Evolutionary conservation across 2,329 filamentous ascomycete genomes (phyloP).

Genomic region (Hypocreales sp.): DNA sequence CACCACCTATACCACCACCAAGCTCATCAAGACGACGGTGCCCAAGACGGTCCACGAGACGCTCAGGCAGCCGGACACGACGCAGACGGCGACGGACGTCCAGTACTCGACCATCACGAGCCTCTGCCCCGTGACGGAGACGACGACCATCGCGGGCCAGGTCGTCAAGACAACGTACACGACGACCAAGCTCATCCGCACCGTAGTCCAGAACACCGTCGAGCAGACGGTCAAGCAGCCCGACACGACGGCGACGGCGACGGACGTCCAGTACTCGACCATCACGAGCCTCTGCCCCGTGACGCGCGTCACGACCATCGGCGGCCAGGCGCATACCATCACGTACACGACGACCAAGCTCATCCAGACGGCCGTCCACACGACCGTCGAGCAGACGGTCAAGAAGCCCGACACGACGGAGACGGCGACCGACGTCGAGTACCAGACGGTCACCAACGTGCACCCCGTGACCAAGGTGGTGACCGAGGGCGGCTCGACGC

Average conservation of each 20-base stretch:
- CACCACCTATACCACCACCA: slow-evolving; percentile 22
- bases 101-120: slow-evolving; percentile 26
- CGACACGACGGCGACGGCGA: slow-evolving; percentile 5
- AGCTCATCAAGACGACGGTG: slow-evolving; percentile 17
- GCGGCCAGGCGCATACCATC: slow-evolving; percentile 13
- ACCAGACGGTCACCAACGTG: slow-evolving; percentile 7
- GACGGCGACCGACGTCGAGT: slow-evolving; percentile 16
- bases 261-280: slow-evolving; percentile 20
- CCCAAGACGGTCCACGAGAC: slow-evolving; percentile 17
- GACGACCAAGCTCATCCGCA: slow-evolving; percentile 21
- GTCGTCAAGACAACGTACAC: slow-evolving; percentile 19
- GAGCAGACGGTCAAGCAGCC: slow-evolving; percentile 9
- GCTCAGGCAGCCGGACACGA: slow-evolving; percentile 3
- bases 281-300: slow-evolving; percentile 17
- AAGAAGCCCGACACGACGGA: slow-evolving; percentile 21
- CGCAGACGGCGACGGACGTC: slow-evolving; percentile 5
- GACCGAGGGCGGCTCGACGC: too few species aligned
- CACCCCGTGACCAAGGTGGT: slow-evolving; percentile 23
- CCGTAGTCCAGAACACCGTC: slow-evolving; percentile 14
- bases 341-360: slow-evolving; percentile 10
- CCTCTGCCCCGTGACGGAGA: slow-evolving; percentile 21
- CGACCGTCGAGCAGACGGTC: slow-evolving; percentile 18
- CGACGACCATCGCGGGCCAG: slow-evolving; percentile 24
- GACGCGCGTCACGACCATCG: slow-evolving; percentile 17
- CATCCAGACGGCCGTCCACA: slow-evolving; percentile 11